Base-by-base conservation (phyloP, 2,329 filamentous ascomycete species). In the Cladosporium oxysporum region DNA sequence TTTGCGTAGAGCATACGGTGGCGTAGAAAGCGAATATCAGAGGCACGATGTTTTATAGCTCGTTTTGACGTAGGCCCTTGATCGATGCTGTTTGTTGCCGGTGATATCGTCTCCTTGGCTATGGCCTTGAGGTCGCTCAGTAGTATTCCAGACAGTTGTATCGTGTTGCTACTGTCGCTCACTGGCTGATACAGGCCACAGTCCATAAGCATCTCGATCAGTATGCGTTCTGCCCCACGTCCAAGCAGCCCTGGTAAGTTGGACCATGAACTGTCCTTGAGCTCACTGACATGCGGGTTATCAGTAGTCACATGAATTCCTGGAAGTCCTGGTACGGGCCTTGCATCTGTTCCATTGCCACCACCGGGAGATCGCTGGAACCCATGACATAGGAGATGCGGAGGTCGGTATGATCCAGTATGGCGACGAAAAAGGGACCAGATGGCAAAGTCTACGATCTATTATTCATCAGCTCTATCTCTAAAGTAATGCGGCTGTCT, bases 1-100 rank as follows among this genome's bases (percentile, higher is more conserved):
- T 88, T 88, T 26, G 91, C 90, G 78, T 97, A 98, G 59, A 98
- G 83, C 83, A 97, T 96, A 23, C 92, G 88, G 73, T 87, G 92
- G 67, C 93, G 88, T 57, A 93, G 87, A 72, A 99, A 90, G 1
- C 82, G 80, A 66, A 98, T 92, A 28, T 74, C 70, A 8, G 71
- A 69, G 1, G 71, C 59, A 7, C 69, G 67, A 31, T 69, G 67
- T 23, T 44, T 41, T 28, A 11, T 59, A 10, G 11, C 8, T 31
- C 23, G 10, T 26, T 11, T 16, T 18, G 35, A 18, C 33, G 21
- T 35, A 28, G 23, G 12, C 21, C 18, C 23, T n/a, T n/a, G 14
- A 8, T 3, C 11, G 16, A 12, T 0, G 7, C 10, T 11, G 5
- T 28, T 28, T 11, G 57, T 21, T 29, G 26, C 28, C 2, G 21